These are phyloP conservation scores for Fraxinus albicans DNA, from an alignment of 305 asterid genomes.

Conservation along the genomic window DNA sequence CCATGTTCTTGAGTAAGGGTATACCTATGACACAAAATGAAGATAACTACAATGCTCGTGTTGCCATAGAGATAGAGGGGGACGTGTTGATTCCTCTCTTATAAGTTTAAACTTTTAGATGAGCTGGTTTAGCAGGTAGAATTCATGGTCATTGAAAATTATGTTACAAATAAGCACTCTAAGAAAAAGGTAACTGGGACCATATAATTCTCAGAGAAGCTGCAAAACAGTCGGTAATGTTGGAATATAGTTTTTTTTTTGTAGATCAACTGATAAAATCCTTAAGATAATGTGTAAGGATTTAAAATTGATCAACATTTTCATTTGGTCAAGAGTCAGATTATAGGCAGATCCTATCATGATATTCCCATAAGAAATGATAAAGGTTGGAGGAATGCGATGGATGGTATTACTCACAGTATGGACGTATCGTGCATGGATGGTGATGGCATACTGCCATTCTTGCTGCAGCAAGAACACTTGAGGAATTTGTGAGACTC, in stretches of 20 bases:
- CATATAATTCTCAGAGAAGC: neutral
- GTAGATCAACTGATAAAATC: neutral
- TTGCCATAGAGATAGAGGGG: neutral
- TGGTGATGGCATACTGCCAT: constrained; percentile 40
- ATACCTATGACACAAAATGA: constrained; percentile 52
- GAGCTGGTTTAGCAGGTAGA: neutral
- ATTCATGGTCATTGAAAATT: neutral
- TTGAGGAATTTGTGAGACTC: constrained; percentile 64
- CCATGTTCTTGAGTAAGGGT: constrained; percentile 91
- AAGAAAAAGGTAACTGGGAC: neutral
- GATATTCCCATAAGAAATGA: neutral
- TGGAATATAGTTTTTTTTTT: neutral
- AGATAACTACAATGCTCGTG: neutral
- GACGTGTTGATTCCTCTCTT: neutral
- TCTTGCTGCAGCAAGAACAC: constrained; percentile 79
- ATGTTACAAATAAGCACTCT: neutral
- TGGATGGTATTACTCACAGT: constrained; percentile 48
- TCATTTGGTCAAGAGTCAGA: neutral
- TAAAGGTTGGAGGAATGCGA: neutral
- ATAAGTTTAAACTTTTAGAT: neutral
- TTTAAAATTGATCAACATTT: neutral
- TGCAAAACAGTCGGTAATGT: neutral
- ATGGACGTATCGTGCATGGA: constrained; percentile 82
- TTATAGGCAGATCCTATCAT: neutral
- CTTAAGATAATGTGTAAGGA: neutral